Evolutionary conservation across 1,284 basidiomycete genomes (phyloP).

Genomic region (Volvariella volvacea): DNA sequence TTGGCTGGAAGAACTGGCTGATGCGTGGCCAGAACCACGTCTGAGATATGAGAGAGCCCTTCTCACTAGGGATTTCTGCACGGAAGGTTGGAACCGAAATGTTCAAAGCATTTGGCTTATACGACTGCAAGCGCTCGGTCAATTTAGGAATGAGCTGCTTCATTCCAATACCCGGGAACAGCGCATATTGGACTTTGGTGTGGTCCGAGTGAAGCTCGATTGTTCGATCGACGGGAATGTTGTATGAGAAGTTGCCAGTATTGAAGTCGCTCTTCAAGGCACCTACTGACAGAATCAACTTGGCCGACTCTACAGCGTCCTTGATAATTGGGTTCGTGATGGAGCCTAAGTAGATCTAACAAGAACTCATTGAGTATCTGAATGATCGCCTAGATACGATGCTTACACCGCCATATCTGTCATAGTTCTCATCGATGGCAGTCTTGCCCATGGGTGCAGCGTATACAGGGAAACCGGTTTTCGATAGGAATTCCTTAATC

Average conservation of each 20-base stretch:
- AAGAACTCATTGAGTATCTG: slow-evolving; percentile 4
- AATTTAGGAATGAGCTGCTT: slow-evolving; percentile 67
- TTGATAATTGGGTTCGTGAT: slow-evolving; percentile 70
- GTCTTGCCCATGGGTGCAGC: slow-evolving; percentile 89
- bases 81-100: slow-evolving; percentile 45
- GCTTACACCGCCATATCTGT: slow-evolving; percentile 84
- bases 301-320: slow-evolving; percentile 75
- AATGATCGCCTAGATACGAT: slow-evolving; percentile 4
- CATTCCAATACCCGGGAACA: slow-evolving; percentile 64
- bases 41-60: slow-evolving; percentile 58
- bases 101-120: slow-evolving; percentile 29
- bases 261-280: slow-evolving; percentile 87
- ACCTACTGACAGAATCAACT: slow-evolving; percentile 82
- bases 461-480: slow-evolving; percentile 74
- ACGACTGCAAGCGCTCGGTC: slow-evolving; percentile 44
- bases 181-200: slow-evolving; percentile 61
- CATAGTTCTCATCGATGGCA: slow-evolving; percentile 71
- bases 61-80: slow-evolving; percentile 41
- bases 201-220: slow-evolving; percentile 84
- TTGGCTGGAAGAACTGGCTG: slow-evolving; percentile 67
- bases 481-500: slow-evolving; percentile 61
- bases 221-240: slow-evolving; percentile 51
- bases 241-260: slow-evolving; percentile 78
- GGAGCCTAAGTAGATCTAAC: slow-evolving; percentile 77
- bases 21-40: slow-evolving; percentile 85